These are phyloP conservation scores for Colletotrichum lentis DNA, from an alignment of 2,329 filamentous ascomycete species.

Conservation along the genomic window DNA sequence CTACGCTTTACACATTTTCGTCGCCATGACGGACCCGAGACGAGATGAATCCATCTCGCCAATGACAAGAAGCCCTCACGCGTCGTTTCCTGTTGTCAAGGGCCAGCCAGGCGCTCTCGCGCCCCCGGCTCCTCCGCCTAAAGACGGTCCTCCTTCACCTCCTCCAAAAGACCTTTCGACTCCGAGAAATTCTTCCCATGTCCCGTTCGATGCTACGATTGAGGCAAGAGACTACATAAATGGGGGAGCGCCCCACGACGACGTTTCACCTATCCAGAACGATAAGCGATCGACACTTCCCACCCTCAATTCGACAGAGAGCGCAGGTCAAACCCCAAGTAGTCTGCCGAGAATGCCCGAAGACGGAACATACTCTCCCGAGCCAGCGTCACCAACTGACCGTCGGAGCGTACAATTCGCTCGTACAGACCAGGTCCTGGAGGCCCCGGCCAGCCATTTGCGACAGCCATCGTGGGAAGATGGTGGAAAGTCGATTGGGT, in stretches of 20 bases:
- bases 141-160: conserved; percentile 32
- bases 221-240: conserved; percentile 52
- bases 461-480: conserved; percentile 74
- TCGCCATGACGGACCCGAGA: conserved; percentile 34
- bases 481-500: conserved; percentile 65
- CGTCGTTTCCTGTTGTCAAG: conserved; percentile 26
- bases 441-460: conserved; percentile 60
- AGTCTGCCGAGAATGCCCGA: conserved; percentile 38
- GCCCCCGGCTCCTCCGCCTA: conserved; percentile 30
- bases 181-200: conserved; percentile 32
- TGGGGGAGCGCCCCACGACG: conserved; percentile 47
- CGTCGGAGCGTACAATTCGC: conserved; percentile 80
- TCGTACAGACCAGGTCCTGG: conserved; percentile 59
- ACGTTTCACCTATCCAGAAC: conserved; percentile 41
- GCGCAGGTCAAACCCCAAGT: conserved; percentile 10
- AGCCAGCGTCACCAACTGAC: conserved; percentile 50
- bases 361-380: conserved; percentile 38
- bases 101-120: conserved; percentile 24
- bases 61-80: conserved; percentile 37
- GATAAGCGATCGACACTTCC: conserved; percentile 20
- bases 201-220: conserved; percentile 39
- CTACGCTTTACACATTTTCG: neutral
- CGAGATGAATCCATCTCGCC: conserved; percentile 43
- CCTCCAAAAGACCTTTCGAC: conserved; percentile 32
- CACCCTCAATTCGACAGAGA: conserved; percentile 37